Evolutionary conservation across 345 rosid species (phyloP).

Genomic region (Luvunga scandens): DNA sequence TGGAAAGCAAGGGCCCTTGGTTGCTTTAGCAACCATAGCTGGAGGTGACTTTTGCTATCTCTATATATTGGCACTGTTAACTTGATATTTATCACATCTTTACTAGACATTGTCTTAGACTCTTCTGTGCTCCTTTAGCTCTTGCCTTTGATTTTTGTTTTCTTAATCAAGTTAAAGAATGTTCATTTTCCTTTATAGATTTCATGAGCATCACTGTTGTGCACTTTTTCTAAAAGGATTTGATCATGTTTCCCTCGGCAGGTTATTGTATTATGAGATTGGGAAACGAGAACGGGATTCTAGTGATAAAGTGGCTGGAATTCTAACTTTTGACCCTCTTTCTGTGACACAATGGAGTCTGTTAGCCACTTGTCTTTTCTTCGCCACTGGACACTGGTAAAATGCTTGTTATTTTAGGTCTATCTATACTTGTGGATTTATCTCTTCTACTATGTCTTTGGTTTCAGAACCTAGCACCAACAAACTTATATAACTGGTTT

Average conservation of each 20-base stretch:
- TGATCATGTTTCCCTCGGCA: conserved; percentile 29
- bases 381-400: conserved; percentile 92
- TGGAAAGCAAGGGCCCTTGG: conserved; percentile 84
- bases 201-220: neutral
- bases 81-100: neutral
- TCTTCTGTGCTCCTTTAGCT: neutral
- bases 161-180: neutral
- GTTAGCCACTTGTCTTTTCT: conserved; percentile 70
- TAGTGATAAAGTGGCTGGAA: conserved; percentile 23
- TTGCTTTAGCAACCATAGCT: conserved; percentile 55
- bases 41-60: conserved; percentile 50
- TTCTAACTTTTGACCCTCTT: conserved; percentile 44
- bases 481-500: neutral
- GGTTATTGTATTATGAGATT: conserved; percentile 83
- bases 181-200: neutral
- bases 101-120: neutral
- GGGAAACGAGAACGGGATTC: conserved; percentile 40
- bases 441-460: neutral
- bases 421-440: neutral
- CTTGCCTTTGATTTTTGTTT: neutral
- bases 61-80: neutral
- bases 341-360: conserved; percentile 80
- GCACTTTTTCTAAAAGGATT: conserved; percentile 3
- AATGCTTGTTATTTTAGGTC: conserved; percentile 11
- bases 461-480: neutral